Evolutionary conservation across 768 basidiomycete genomes (phyloP), one percentile per base, ranked within the genome.

Genomic region (Trametes punicea): DNA sequence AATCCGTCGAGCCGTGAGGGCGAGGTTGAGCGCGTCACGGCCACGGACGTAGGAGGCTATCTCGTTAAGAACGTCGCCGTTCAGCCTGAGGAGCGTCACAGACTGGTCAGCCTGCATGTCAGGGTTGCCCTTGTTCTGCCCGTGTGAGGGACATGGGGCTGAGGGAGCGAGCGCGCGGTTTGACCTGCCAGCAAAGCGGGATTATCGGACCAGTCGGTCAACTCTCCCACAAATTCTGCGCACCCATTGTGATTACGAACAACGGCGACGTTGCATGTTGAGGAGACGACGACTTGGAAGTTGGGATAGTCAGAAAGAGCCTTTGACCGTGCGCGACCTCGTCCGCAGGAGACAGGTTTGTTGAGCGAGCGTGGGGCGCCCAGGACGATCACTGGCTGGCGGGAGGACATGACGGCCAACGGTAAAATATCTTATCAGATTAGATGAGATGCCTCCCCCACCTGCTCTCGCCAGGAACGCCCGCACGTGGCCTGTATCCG

Each of bases 371-470:
- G n/a, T 16, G 18, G 33, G 11, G 34, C 34, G 34, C 18, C 27
- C 48, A 49, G 34, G 27, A 31, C 9, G 45, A 2, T 6, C 36
- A 20, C 18, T 13, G 13, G 10, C 18, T 10, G 3, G 21, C 21
- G 2, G 33, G 31, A 18, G 13, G 46, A 23, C 47, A 48, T 48
- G 21, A 21, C 34, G 7, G 47, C 33, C 47, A 34, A 26, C 16
- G 50, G 21, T 13, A 25, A 18, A 8, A n/a, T 27, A 57, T 57
- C 56, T 57, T 31, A 57, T 57, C 56, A 29, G 56, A 57, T 57
- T 50, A 29, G 56, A 57, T 57, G 52, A 57, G 56, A 57, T 57
- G 39, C 57, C 30, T 31, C n/a, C n/a, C n/a, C n/a, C n/a, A n/a
- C n/a, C n/a, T n/a, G n/a, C n/a, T n/a, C n/a, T n/a, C n/a, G 40